Evolutionary conservation across 768 basidiomycete genomes (phyloP), one percentile per base, ranked within the genome.

Genomic region (Dictyophora rubrovolvata): DNA sequence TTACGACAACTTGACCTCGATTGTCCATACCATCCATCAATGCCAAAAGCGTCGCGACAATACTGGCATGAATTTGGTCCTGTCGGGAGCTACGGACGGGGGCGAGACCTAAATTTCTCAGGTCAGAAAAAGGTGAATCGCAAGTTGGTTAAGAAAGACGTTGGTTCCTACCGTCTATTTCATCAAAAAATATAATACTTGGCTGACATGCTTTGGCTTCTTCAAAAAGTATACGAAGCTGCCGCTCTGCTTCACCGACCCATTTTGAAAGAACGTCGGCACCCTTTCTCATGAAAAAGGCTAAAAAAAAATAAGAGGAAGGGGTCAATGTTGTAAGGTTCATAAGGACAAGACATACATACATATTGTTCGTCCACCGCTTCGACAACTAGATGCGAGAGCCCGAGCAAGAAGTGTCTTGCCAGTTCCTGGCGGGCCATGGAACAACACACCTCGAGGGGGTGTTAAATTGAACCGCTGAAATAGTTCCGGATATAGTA

Each of bases 11-110:
- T 70, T 97, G 93, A 1, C 75, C 94, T 55, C 96, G 82, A 1
- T 94, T 94, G 63, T 99, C 96, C 95, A 98, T 98, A 48, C 95
- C 96, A 69, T 98, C 96, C 96, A 98, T 98, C 48, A 98, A 78
- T 1, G 96, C 95, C 1, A 99, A 77, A 9, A 98, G 78, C 0
- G 96, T 98, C 54, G 89, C 92, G 7, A 99, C 96, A 63, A 99
- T 93, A 28, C 90, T 93, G 1, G 96, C 96, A 68, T 98, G 96
- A 57, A 98, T 97, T 71, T 99, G 95, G 69, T 98, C 96, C 66
- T 97, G 96, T 67, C 98, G 97, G 17, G 91, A 89, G n/a, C 93
- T 95, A 50, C 96, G 86, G 1, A 98, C 95, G 1, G 96, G 96
- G 12, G 96, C 96, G 18, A 99, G 83, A 63, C 75, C 73, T 74